Base-by-base conservation (phyloP, 352 stramenopile species). In the Phytopythium chamaehyphon region DNA sequence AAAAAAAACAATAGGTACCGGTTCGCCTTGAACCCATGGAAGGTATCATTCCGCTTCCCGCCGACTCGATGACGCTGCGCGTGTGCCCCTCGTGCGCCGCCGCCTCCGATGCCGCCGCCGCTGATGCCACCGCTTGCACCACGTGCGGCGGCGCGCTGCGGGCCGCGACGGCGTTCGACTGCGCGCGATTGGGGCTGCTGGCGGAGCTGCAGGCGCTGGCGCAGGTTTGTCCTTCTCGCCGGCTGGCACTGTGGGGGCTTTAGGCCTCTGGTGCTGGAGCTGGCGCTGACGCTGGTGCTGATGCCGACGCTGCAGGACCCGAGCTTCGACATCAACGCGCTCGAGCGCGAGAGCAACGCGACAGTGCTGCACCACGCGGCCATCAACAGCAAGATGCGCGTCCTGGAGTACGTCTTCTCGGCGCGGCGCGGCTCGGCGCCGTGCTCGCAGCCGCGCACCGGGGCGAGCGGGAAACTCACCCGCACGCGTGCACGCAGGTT, bases 331-430 rank as follows among this genome's bases (percentile, higher is more conserved):
- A 61, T 90, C 9, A 89, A 87, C 49, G 55, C 62, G 51, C 49
- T 59, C 3, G 76, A 90, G 40, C 46, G 64, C 55, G 44, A 57
- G 12, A 71, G 76, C 21, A 69, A 85, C 24, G 78, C 82, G 21
- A 92, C 82, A 35, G 24, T 92, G 40, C 60, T 92, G n/a, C 82
- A 92, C 56, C 66, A 85, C 54, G 82, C 82, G 18, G 76, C 76
- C n/a, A 73, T 88, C 24, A 90, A 85, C 66, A 85, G 70, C 57
- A 88, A 88, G 57, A 89, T 90, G 75, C 71, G 80, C 10, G 60
- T 90, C 8, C 51, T 90, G 21, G 78, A 90, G 75, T 92, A 60
- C 23, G 65, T 62, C 16, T 21, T n/a, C n/a, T n/a, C n/a, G n/a
- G n/a, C n/a, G n/a, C n/a, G n/a, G n/a, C n/a, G n/a, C n/a, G n/a